Evolutionary conservation across 805 yeast genomes (phyloP).

Genomic region (Dipodascus albidus): DNA sequence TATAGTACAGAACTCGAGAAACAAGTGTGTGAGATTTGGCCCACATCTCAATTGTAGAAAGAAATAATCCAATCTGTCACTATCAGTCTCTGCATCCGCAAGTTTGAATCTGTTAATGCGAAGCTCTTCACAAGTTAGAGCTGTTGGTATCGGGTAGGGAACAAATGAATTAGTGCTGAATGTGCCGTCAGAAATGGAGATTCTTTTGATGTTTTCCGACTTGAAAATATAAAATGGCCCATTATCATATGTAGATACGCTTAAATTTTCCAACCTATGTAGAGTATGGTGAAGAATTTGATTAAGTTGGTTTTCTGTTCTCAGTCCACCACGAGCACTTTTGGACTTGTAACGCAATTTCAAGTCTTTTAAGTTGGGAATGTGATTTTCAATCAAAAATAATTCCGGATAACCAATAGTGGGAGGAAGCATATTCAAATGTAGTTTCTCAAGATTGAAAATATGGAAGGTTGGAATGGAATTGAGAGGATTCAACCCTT

Average conservation of each 20-base stretch:
- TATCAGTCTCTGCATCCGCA: not conserved
- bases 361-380: not conserved
- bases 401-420: not conserved
- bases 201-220: not conserved
- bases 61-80: not conserved
- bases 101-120: not conserved
- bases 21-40: not conserved
- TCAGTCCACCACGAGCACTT: not conserved
- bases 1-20: not conserved
- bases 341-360: not conserved
- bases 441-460: not conserved
- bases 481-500: not conserved
- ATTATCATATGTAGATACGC: not conserved
- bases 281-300: not conserved
- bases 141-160: not conserved
- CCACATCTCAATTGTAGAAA: not conserved
- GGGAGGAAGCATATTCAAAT: not conserved
- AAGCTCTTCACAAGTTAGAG: not conserved
- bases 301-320: not conserved
- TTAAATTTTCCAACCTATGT: not conserved
- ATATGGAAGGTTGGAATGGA: not conserved
- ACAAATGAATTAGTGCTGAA: not conserved
- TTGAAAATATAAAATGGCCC: not conserved
- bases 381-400: not conserved
- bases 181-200: not conserved